Conservation (phyloP, 129 eudicot genomes). For the Tanacetum coccineum region DNA sequence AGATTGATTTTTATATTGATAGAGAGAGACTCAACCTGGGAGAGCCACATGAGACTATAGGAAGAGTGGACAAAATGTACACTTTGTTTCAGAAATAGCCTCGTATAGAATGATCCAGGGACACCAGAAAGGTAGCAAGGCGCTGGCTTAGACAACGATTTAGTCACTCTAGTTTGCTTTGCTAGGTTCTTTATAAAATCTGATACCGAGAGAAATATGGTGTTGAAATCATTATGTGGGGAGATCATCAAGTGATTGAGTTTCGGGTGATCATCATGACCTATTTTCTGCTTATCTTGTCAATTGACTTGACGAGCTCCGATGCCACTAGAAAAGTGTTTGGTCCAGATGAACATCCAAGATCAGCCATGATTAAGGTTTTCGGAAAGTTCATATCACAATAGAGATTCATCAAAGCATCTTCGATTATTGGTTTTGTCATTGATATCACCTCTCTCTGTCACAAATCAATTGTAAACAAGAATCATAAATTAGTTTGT, state of each 20-base stretch:
- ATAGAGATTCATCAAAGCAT: constrained; percentile 43
- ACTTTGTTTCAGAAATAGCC: constrained; percentile 43
- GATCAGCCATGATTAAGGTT: constrained; percentile 53
- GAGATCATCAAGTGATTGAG: constrained; percentile 64
- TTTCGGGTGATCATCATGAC: constrained; percentile 36
- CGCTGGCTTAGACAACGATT: constrained; percentile 14
- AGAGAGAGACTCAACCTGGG: constrained; percentile 31
- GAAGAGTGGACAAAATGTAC: constrained; percentile 78
- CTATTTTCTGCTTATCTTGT: constrained; percentile 25
- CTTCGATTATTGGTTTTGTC: constrained; percentile 51
- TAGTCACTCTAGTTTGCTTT: constrained; percentile 21
- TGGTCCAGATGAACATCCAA: constrained; percentile 83
- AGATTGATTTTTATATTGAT: too few species aligned
- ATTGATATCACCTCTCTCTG: constrained; percentile 54
- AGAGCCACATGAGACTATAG: constrained; percentile 80
- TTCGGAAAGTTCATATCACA: constrained; percentile 26
- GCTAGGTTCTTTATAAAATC: constrained; percentile 34
- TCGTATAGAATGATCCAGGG: constrained; percentile 64
- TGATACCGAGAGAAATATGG: constrained; percentile 46
- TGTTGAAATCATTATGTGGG: constrained; percentile 83
- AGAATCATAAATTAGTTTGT: neutral
- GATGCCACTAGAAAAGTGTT: constrained; percentile 46
- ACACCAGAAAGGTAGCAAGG: constrained; percentile 52
- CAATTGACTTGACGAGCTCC: constrained; percentile 31
- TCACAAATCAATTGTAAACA: neutral